These are phyloP conservation scores for Penicillium subrubescens DNA, from an alignment of 495 filamentous ascomycete genomes.

Conservation along the genomic window DNA sequence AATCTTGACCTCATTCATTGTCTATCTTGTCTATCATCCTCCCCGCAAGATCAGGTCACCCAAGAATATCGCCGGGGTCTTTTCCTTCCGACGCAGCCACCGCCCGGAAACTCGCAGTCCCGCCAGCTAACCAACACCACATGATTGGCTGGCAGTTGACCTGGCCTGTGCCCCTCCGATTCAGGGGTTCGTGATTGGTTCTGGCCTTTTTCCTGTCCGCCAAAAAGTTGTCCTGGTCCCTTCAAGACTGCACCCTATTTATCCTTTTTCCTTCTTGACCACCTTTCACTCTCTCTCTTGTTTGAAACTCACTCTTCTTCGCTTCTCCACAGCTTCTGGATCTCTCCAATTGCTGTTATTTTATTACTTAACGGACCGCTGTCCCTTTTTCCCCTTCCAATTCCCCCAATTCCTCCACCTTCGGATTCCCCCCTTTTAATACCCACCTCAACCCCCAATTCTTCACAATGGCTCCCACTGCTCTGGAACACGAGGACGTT, in stretches of 20 bases:
- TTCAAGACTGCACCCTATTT: conserved; percentile 9
- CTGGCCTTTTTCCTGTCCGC: conserved; percentile 12
- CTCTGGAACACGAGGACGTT: conserved; percentile 85
- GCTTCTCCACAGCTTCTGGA: conserved; percentile 21
- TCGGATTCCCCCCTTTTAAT: conserved; percentile 28
- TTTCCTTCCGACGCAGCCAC: conserved; percentile 25
- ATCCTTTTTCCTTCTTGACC: conserved; percentile 8
- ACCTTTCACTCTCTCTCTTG: conserved; percentile 4
- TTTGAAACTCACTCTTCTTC: conserved; percentile 4
- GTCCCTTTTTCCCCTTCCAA: conserved; percentile 27
- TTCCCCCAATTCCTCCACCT: conserved; percentile 14
- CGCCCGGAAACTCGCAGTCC: conserved; percentile 18
- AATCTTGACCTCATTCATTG: neutral
- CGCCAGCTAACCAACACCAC: neutral
- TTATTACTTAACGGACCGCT: conserved; percentile 3
- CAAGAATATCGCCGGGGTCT: conserved; percentile 11
- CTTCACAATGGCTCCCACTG: conserved; percentile 65
- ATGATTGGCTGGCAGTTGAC: neutral
- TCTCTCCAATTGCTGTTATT: conserved; percentile 5
- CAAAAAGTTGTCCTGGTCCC: conserved; percentile 9
- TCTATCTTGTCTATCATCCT: neutral
- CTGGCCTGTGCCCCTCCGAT: neutral
- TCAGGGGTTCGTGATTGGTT: conserved; percentile 29
- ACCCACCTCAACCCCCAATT: conserved; percentile 14
- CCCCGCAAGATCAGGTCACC: conserved; percentile 23